Percentiles rank a stretch among this genome's conserved stretches.
Evolutionary conservation across 805 yeast genomes (phyloP).

Genomic region (Wickerhamiella kurtzmanii): DNA sequence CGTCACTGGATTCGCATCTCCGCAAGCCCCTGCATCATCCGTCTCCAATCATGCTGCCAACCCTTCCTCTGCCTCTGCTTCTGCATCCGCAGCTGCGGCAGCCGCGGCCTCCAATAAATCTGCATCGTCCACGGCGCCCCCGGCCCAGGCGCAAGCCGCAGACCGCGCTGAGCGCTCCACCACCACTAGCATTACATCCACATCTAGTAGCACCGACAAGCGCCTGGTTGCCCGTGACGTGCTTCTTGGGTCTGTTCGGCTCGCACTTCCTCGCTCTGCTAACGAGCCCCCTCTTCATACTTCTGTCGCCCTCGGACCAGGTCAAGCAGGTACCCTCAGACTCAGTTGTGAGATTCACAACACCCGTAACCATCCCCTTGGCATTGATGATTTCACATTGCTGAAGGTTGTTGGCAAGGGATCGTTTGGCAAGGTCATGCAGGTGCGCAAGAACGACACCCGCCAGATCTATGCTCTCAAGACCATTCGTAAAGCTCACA

Average conservation of each 20-base stretch:
- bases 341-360: slow-evolving; percentile 18
- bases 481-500: slow-evolving; percentile 85
- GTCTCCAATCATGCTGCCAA: neutral
- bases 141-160: slow-evolving; percentile 21
- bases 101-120: slow-evolving; percentile 21
- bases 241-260: slow-evolving; percentile 14
- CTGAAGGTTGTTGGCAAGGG: slow-evolving; percentile 96
- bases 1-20: neutral
- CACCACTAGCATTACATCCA: slow-evolving; percentile 32
- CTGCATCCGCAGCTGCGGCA: slow-evolving; percentile 36
- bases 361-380: slow-evolving; percentile 37
- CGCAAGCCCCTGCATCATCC: neutral
- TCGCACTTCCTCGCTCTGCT: slow-evolving; percentile 16
- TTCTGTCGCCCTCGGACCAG: neutral
- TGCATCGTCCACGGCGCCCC: neutral
- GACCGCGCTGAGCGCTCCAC: slow-evolving; percentile 69
- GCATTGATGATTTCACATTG: slow-evolving; percentile 84
- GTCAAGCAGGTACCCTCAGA: slow-evolving; percentile 13
- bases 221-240: slow-evolving; percentile 8
- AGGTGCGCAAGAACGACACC: slow-evolving; percentile 90
- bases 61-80: slow-evolving; percentile 17
- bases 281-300: neutral
- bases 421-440: slow-evolving; percentile 98
- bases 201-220: neutral
- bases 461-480: slow-evolving; percentile 88